phyloP scores from a whole-genome alignment of 345 rosid species.

The Camelina hispida region DNA sequence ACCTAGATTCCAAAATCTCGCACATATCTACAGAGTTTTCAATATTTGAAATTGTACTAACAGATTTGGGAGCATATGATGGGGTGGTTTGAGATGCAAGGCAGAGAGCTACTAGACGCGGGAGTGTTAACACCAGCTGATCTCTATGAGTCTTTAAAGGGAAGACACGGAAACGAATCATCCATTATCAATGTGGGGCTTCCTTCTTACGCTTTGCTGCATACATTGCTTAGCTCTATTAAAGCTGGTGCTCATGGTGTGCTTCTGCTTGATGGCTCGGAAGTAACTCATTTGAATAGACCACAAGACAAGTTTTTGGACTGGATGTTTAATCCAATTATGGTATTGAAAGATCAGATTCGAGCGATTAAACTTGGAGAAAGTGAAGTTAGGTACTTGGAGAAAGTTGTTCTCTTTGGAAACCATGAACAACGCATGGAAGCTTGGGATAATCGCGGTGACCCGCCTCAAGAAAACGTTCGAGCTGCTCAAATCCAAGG shows the following conservation, averaged over 20 bases:
- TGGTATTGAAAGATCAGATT: slow-evolving; percentile 79
- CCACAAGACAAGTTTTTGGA: slow-evolving; percentile 76
- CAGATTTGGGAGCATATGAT: slow-evolving; percentile 70
- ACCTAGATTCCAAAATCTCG: not conserved
- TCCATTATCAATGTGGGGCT: slow-evolving; percentile 59
- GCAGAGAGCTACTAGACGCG: slow-evolving; percentile 66
- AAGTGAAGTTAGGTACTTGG: slow-evolving; percentile 64
- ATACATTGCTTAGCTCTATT: slow-evolving; percentile 62
- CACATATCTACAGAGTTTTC: not conserved
- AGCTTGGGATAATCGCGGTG: slow-evolving; percentile 61
- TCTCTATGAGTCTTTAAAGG: slow-evolving; percentile 60
- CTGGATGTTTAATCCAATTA: slow-evolving; percentile 74
- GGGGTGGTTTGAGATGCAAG: slow-evolving; percentile 63
- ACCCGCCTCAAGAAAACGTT: slow-evolving; percentile 57
- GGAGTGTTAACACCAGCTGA: slow-evolving; percentile 56
- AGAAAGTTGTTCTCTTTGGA: slow-evolving; percentile 69
- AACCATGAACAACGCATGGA: slow-evolving; percentile 54
- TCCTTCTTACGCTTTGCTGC: slow-evolving; percentile 67
- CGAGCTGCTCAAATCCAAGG: slow-evolving; percentile 83
- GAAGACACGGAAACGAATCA: slow-evolving; percentile 57
- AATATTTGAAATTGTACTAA: not conserved
- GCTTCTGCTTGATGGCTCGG: slow-evolving; percentile 63
- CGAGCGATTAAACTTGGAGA: slow-evolving; percentile 60
- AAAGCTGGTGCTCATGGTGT: slow-evolving; percentile 65
- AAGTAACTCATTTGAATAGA: slow-evolving; percentile 66